These are phyloP conservation scores for Diaporthe capsici DNA, from an alignment of 2,329 filamentous ascomycete species.

Conservation along the genomic window DNA sequence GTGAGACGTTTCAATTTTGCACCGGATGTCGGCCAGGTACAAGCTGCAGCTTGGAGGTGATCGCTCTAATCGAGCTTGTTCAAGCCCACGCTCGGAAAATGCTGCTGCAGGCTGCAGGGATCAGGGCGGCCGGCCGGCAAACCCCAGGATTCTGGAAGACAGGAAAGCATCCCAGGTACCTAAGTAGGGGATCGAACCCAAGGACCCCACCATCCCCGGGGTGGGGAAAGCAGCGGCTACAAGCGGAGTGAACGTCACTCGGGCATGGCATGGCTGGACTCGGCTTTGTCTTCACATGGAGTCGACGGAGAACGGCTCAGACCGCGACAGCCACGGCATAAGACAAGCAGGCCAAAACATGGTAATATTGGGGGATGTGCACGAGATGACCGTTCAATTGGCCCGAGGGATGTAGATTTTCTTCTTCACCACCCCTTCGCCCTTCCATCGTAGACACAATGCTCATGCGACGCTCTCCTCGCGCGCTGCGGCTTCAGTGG, in stretches of 20 bases:
- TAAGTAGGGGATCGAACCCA: background rate
- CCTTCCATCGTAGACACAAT: slow-evolving; percentile 53
- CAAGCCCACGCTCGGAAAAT: slow-evolving; percentile 25
- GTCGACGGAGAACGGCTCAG: slow-evolving; percentile 24
- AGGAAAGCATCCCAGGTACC: no score
- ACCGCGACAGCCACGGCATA: slow-evolving; percentile 24
- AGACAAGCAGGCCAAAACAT: slow-evolving; percentile 23
- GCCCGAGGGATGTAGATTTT: slow-evolving; percentile 21
- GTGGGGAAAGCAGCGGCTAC: slow-evolving; percentile 44
- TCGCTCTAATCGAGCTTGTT: background rate
- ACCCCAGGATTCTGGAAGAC: slow-evolving; percentile 33
- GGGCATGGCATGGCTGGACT: slow-evolving; percentile 35
- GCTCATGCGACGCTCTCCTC: slow-evolving; percentile 68
- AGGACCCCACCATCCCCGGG: background rate
- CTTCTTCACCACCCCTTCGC: background rate
- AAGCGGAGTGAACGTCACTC: slow-evolving; percentile 38
- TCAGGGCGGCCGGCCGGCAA: slow-evolving; percentile 30
- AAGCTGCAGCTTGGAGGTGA: slow-evolving; percentile 7
- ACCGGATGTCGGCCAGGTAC: background rate
- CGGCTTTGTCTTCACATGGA: slow-evolving; percentile 30
- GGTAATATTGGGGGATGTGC: slow-evolving; percentile 14
- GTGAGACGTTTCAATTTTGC: background rate
- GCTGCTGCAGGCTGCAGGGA: slow-evolving; percentile 7
- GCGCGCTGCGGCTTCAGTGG: slow-evolving; percentile 66
- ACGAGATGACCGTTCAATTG: background rate